Evolutionary conservation across 306 rosid species (phyloP).

Genomic region (Parietaria judaica): DNA sequence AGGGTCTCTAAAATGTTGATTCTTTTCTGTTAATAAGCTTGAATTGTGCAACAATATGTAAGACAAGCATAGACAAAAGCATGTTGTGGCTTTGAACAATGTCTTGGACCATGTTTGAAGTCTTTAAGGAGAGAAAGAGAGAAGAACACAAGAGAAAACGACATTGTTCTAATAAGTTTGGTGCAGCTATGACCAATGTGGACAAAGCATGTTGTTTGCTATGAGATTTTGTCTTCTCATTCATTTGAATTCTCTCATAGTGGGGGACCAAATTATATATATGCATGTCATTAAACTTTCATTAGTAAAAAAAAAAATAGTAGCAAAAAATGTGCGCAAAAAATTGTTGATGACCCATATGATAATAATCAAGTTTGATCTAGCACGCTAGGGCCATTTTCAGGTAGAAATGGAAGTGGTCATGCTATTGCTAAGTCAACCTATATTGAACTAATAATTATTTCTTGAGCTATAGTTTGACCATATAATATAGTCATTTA

Average conservation of each 20-base stretch:
- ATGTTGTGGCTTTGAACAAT: constrained; percentile 7
- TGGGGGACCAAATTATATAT: constrained; percentile 42
- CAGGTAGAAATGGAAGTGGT: constrained; percentile 10
- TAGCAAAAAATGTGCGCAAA: constrained; percentile 6
- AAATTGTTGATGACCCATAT: constrained; percentile 15
- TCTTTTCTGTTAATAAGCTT: background rate
- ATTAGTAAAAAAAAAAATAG: constrained; percentile 11
- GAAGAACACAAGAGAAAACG: constrained; percentile 3
- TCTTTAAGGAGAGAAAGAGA: background rate
- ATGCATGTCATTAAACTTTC: constrained; percentile 11
- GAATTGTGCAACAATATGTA: constrained; percentile 2
- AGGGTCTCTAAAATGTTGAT: background rate
- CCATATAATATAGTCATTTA: background rate
- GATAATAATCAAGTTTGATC: constrained; percentile 12
- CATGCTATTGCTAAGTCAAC: constrained; percentile 21
- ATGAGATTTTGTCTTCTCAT: constrained; percentile 18
- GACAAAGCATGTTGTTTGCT: constrained; percentile 36
- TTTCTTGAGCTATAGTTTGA: constrained; percentile 13
- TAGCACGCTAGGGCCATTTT: constrained; percentile 28
- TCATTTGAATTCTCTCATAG: constrained; percentile 16
- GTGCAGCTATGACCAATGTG: constrained; percentile 14
- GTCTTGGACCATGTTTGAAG: constrained; percentile 7
- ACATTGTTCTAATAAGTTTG: constrained; percentile 11
- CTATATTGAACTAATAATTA: constrained; percentile 34
- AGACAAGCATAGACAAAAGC: constrained; percentile 14